Percentiles rank a stretch among this genome's conserved stretches.
Evolutionary conservation across 768 basidiomycete species (phyloP).

Genomic region (Russula dissimulans): DNA sequence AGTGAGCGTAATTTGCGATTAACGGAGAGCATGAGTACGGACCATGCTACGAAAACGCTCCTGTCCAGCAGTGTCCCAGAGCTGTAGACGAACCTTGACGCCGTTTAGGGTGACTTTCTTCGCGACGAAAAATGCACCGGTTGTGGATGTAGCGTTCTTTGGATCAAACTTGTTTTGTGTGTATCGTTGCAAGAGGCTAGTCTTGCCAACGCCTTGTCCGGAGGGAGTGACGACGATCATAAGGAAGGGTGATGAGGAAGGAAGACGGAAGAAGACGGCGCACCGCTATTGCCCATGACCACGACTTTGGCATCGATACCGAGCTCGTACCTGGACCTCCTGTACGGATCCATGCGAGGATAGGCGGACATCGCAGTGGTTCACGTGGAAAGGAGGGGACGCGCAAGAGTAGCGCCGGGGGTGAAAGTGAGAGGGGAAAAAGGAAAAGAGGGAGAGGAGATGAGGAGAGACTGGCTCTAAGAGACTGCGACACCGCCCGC

Average conservation of each 20-base stretch:
- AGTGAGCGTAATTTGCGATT: slow-evolving; percentile 15
- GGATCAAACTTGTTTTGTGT: slow-evolving; percentile 87
- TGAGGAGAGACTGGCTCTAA: slow-evolving; percentile 25
- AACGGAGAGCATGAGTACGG: slow-evolving; percentile 22
- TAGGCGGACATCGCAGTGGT: slow-evolving; percentile 44
- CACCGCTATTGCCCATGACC: slow-evolving; percentile 78
- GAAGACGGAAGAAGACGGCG: slow-evolving; percentile 17
- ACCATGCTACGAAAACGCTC: slow-evolving; percentile 90
- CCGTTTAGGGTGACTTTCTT: slow-evolving; percentile 86
- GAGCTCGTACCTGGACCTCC: slow-evolving; percentile 62
- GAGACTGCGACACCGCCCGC: not conserved
- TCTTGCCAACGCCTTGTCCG: slow-evolving; percentile 76
- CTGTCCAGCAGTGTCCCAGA: slow-evolving; percentile 94
- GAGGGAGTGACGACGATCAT: not conserved
- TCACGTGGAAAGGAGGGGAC: slow-evolving; percentile 19
- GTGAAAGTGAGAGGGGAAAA: slow-evolving; percentile 23
- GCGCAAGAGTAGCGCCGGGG: slow-evolving; percentile 37
- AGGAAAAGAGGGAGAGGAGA: slow-evolving; percentile 27
- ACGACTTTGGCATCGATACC: slow-evolving; percentile 94
- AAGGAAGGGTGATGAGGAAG: not conserved
- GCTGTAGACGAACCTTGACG: slow-evolving; percentile 74
- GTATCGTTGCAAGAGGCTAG: slow-evolving; percentile 82
- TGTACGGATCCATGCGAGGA: slow-evolving; percentile 55
- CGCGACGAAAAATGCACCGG: slow-evolving; percentile 88
- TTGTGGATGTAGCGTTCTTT: slow-evolving; percentile 81